Evolutionary conservation across 1,139 yeast genomes (phyloP).

Genomic region (Schwanniomyces etchellsii): DNA sequence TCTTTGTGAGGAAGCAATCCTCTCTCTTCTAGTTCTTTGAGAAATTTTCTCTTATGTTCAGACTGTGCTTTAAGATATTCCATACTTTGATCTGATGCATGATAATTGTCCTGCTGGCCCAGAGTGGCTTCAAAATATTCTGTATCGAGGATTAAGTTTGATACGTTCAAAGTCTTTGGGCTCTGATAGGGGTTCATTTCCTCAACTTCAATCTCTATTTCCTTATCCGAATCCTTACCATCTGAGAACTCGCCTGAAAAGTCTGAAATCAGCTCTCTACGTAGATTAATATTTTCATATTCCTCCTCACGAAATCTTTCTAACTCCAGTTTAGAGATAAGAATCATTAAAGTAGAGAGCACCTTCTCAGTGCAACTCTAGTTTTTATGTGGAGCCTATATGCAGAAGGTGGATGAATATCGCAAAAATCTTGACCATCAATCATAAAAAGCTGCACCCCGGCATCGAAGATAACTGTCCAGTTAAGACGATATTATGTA

Average conservation of each 20-base stretch:
- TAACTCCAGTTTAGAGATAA: not conserved
- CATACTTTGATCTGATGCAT: conserved; percentile 11
- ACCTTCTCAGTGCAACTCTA: too few relatives aligned
- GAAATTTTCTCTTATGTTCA: conserved; percentile 14
- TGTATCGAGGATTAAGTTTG: conserved; percentile 14
- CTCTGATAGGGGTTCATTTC: not conserved
- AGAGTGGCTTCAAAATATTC: conserved; percentile 10
- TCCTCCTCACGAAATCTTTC: not conserved
- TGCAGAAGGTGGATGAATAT: too few relatives aligned
- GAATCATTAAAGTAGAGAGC: too few relatives aligned
- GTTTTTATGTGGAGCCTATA: too few relatives aligned
- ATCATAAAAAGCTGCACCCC: too few relatives aligned
- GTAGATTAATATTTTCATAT: not conserved
- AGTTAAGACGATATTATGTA: too few relatives aligned
- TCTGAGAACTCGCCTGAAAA: too few relatives aligned
- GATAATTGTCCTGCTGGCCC: conserved; percentile 7
- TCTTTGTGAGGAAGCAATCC: conserved; percentile 9
- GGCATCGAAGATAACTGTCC: too few relatives aligned
- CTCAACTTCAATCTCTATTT: not conserved
- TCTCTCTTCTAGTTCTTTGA: conserved; percentile 17
- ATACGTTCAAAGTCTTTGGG: not conserved
- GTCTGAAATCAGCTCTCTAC: not conserved
- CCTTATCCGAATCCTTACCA: not conserved
- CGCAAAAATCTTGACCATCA: too few relatives aligned
- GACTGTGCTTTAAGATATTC: conserved; percentile 13